phyloP scores from a whole-genome alignment of 805 yeast genomes.

The Wickerhamiella azymoides region DNA sequence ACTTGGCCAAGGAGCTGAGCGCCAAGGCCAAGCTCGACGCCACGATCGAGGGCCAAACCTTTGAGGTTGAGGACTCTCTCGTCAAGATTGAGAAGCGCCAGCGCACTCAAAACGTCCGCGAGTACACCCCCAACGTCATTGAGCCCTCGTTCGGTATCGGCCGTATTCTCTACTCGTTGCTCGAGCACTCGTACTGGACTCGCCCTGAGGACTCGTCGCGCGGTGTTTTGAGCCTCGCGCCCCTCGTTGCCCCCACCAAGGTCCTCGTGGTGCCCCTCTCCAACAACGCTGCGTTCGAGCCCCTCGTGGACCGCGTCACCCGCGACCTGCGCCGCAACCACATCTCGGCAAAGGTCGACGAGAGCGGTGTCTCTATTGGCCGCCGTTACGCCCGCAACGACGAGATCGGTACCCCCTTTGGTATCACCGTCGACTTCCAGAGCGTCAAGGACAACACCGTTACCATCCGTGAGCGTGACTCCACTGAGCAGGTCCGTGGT shows the following conservation, averaged over 20 bases:
- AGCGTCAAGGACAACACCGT: conserved; percentile 76
- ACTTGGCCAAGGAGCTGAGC: conserved; percentile 53
- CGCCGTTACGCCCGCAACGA: conserved; percentile 97
- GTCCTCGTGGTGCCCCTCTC: conserved; percentile 91
- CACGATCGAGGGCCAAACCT: conserved; percentile 47
- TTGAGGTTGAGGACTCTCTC: conserved; percentile 61
- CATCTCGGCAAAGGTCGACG: conserved; percentile 91
- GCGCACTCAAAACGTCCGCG: conserved; percentile 81
- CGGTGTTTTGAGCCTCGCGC: conserved; percentile 84
- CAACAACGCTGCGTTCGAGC: conserved; percentile 63
- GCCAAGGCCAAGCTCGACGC: conserved; percentile 50
- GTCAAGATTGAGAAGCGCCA: conserved; percentile 65
- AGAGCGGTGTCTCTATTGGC: conserved; percentile 94
- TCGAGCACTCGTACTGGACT: conserved; percentile 91
- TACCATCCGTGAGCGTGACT: conserved; percentile 93
- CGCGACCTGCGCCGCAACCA: conserved; percentile 60
- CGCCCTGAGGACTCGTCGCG: conserved; percentile 84
- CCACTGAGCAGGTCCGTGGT: conserved; percentile 95
- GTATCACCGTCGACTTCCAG: conserved; percentile 93
- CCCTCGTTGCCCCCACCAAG: conserved; percentile 94
- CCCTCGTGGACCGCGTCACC: conserved; percentile 58
- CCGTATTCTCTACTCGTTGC: conserved; percentile 81
- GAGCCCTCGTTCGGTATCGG: conserved; percentile 99
- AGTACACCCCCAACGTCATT: conserved; percentile 90
- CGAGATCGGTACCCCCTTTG: conserved; percentile 97